Evolutionary conservation across 2,329 filamentous ascomycete genomes (phyloP).

Genomic region (Cladosporium phlei): DNA sequence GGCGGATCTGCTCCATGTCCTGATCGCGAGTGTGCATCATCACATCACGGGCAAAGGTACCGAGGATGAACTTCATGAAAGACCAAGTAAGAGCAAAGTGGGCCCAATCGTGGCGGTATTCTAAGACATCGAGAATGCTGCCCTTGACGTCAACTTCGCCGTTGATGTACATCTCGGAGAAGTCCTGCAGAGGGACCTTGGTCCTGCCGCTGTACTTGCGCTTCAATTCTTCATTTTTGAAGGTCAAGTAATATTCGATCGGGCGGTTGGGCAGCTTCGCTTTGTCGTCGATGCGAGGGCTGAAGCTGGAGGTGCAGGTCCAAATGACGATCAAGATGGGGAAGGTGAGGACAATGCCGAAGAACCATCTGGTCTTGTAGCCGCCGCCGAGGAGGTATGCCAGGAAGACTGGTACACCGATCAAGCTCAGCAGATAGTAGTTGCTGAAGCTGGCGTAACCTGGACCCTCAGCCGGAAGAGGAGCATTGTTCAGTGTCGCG

Average conservation of each 20-base stretch:
- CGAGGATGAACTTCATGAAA: conserved; percentile 83
- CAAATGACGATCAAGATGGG: conserved; percentile 81
- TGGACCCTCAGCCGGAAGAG: conserved; percentile 82
- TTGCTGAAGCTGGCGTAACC: conserved; percentile 74
- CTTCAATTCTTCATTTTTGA: conserved; percentile 59
- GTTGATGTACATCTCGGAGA: conserved; percentile 97
- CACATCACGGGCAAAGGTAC: conserved; percentile 81
- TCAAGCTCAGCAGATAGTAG: conserved; percentile 65
- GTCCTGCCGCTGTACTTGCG: conserved; percentile 69
- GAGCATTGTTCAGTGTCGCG: conserved; percentile 43
- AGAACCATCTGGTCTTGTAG: conserved; percentile 81
- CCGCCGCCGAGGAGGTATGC: conserved; percentile 81
- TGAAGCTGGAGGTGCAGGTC: conserved; percentile 72
- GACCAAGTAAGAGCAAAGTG: conserved; percentile 85
- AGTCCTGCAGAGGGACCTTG: conserved; percentile 87
- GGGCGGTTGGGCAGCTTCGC: conserved; percentile 78
- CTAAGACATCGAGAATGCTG: conserved; percentile 80
- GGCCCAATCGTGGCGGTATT: conserved; percentile 96
- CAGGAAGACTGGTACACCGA: conserved; percentile 70
- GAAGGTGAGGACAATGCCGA: conserved; percentile 70
- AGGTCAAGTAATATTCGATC: conserved; percentile 84
- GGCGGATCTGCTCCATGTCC: conserved; percentile 95
- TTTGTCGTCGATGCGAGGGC: conserved; percentile 90
- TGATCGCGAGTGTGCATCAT: conserved; percentile 90
- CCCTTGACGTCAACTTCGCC: conserved; percentile 94